Percentiles rank a stretch among this genome's conserved stretches.
phyloP scores from a whole-genome alignment of 2,329 filamentous ascomycete genomes.

The Huntiella omanensis region DNA sequence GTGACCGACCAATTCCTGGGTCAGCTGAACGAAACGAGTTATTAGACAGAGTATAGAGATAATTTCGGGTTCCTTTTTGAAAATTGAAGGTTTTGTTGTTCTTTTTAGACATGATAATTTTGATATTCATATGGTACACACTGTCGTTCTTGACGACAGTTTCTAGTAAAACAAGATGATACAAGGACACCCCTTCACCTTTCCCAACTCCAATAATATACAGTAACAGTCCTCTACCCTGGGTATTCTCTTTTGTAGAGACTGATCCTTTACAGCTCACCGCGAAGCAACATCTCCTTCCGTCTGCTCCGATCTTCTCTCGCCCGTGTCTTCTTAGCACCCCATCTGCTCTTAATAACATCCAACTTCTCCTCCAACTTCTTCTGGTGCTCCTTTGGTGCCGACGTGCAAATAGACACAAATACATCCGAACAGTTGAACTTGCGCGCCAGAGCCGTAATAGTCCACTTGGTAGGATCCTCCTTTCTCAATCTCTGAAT shows the following conservation, averaged over 20 bases:
- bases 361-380: conserved; percentile 27
- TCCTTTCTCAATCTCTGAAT: conserved; percentile 34
- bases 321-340: conserved; percentile 33
- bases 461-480: conserved; percentile 37
- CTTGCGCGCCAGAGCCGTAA: conserved; percentile 30
- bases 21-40: too few species aligned
- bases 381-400: conserved; percentile 28
- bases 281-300: conserved; percentile 30
- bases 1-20: conserved; percentile 53
- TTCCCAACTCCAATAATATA: conserved; percentile 7
- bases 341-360: conserved; percentile 35
- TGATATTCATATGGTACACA: too few species aligned
- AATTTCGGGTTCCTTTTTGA: not conserved
- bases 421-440: conserved; percentile 38
- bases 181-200: not conserved
- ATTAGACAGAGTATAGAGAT: too few species aligned
- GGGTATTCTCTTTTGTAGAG: not conserved
- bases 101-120: not conserved
- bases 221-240: conserved; percentile 3
- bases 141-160: not conserved
- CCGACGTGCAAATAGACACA: conserved; percentile 37
- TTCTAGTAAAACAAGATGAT: conserved; percentile 9
- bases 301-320: conserved; percentile 36
- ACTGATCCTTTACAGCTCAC: conserved; percentile 25
- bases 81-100: not conserved